Percentiles rank a stretch among this genome's conserved stretches.
phyloP scores from a whole-genome alignment of 306 rosid genomes.

The Castanopsis chinensis region DNA sequence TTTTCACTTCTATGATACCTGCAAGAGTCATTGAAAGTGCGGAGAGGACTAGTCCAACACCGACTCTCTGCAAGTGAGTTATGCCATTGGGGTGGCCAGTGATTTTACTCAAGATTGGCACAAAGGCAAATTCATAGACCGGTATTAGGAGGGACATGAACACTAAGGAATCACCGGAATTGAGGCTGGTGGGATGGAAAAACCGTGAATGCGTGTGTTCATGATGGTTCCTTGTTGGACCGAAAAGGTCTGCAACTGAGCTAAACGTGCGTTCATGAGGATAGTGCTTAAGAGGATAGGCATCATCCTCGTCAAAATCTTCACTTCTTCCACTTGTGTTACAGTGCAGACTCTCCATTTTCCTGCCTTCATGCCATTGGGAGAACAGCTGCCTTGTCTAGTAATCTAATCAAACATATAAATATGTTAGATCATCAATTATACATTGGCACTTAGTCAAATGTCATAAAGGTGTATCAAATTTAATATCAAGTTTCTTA shows the following conservation, averaged over 20 bases:
- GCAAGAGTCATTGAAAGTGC: slow-evolving; percentile 54
- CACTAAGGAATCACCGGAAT: slow-evolving; percentile 52
- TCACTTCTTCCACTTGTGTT: slow-evolving; percentile 55
- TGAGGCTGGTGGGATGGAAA: slow-evolving; percentile 41
- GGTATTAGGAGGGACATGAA: slow-evolving; percentile 63
- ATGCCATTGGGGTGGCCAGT: slow-evolving; percentile 49
- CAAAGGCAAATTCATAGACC: slow-evolving; percentile 37
- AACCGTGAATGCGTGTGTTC: slow-evolving; percentile 30
- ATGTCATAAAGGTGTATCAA: too few relatives aligned
- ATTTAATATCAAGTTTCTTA: too few relatives aligned
- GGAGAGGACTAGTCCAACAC: slow-evolving; percentile 54
- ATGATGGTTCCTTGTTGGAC: slow-evolving; percentile 50
- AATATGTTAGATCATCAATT: background rate
- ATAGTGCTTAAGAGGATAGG: slow-evolving; percentile 57
- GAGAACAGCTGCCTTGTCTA: slow-evolving; percentile 55
- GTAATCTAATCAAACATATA: slow-evolving; percentile 30
- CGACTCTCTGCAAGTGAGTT: slow-evolving; percentile 52
- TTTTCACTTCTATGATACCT: slow-evolving; percentile 40
- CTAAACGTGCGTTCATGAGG: slow-evolving; percentile 57
- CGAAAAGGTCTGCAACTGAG: slow-evolving; percentile 52
- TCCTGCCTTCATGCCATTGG: slow-evolving; percentile 21
- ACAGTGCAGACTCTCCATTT: slow-evolving; percentile 48
- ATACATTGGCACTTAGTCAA: background rate
- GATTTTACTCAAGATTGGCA: slow-evolving; percentile 38
- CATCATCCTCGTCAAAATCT: slow-evolving; percentile 61